Evolutionary conservation across 306 rosid genomes (phyloP), one percentile per base, ranked within the genome.

Genomic region (Dicorynia guianensis): DNA sequence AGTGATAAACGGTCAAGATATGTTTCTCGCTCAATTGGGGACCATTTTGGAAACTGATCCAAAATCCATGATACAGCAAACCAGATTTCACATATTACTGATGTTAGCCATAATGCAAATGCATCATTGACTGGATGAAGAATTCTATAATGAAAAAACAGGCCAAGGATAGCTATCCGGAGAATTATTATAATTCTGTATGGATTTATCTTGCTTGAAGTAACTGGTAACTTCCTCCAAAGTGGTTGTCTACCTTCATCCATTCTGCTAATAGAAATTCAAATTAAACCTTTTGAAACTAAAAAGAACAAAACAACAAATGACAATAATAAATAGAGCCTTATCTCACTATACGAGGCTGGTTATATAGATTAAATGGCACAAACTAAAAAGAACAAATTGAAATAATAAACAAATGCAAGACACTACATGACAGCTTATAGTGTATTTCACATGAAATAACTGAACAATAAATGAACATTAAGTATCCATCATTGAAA

Each of bases 161-260:
- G 89, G 75, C 92, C 78, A 43, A 93, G 92, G 75, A 93, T 64
- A 20, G 76, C 93, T 55, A 93, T 83, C 5, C 98, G 89, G 49
- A 91, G 96, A 17, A 88, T 56, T 44, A 93, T 89, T 42, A 93
- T 76, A 77, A 93, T 89, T 81, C 97, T 82, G 61, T 93, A 93
- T 15, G 98, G 98, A 77, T 82, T 91, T 69, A 93, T 91, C 91
- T 77, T 93, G 92, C 98, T 93, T n/a, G 98, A 82, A 72, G 91
- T 36, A 74, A 93, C 80, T 17, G 98, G 96, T 72, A 89, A 59
- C 85, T 93, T 93, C 70, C 98, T 85, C 47, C 91, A 93, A 12
- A 93, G 91, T 11, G 97, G 98, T 74, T 93, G 98, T 52, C 98
- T 85, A 10, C 97, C 97, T 85, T 93, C 98, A 80, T 93, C 98